Evolutionary conservation across 768 basidiomycete genomes (phyloP).

Genomic region (Hygrophoropsis aurantiaca): DNA sequence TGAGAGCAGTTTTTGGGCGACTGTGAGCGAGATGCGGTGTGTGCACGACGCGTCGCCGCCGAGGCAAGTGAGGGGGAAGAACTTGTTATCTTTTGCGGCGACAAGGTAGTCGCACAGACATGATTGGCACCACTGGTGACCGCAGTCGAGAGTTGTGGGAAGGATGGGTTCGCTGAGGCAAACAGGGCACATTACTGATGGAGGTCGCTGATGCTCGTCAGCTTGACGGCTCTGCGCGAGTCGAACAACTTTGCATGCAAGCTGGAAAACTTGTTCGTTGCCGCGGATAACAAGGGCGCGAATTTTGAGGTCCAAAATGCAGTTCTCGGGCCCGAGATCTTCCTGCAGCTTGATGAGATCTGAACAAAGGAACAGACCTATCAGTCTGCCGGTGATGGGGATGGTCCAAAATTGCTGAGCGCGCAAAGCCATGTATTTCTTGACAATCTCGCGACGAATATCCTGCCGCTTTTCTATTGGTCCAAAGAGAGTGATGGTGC

Average conservation of each 20-base stretch:
- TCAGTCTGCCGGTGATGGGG: constrained; percentile 43
- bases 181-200: constrained; percentile 54
- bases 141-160: constrained; percentile 58
- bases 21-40: constrained; percentile 51
- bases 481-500: constrained; percentile 57
- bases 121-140: constrained; percentile 65
- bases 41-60: constrained; percentile 62
- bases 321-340: constrained; percentile 57
- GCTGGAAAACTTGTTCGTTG: constrained; percentile 33
- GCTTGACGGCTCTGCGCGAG: constrained; percentile 36
- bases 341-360: constrained; percentile 46
- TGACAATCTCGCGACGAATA: constrained; percentile 46
- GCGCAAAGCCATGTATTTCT: constrained; percentile 44
- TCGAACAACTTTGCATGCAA: constrained; percentile 41
- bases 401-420: constrained; percentile 43
- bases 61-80: constrained; percentile 74
- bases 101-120: constrained; percentile 62
- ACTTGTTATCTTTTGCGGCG: constrained; percentile 53
- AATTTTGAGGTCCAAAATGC: constrained; percentile 43
- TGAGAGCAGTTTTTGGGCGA: constrained; percentile 51
- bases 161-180: constrained; percentile 59
- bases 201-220: constrained; percentile 16
- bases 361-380: constrained; percentile 46
- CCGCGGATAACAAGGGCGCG: constrained; percentile 57
- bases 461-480: constrained; percentile 36